Evolutionary conservation across 768 basidiomycete species (phyloP).

Genomic region (Bullera alba): DNA sequence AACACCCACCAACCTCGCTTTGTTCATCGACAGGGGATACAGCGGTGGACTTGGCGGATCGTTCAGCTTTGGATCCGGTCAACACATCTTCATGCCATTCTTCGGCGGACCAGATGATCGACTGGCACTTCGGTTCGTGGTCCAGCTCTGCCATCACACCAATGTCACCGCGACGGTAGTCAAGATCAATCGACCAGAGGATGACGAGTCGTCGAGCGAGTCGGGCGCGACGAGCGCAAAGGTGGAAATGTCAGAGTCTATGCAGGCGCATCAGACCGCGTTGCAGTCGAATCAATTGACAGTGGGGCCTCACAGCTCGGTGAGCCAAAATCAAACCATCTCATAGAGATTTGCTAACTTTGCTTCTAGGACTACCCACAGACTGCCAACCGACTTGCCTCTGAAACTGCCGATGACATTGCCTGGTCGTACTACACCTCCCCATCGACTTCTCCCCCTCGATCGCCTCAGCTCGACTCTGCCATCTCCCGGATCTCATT

Average conservation of each 20-base stretch:
- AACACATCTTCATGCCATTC: slow-evolving; percentile 79
- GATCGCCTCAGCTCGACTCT: not conserved
- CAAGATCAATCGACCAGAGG: slow-evolving; percentile 48
- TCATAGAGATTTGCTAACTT: not conserved
- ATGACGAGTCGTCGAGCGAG: slow-evolving; percentile 5
- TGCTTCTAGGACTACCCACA: slow-evolving; percentile 54
- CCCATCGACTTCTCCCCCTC: slow-evolving; percentile 22
- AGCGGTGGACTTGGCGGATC: slow-evolving; percentile 31
- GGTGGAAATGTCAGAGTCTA: slow-evolving; percentile 15
- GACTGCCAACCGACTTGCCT: slow-evolving; percentile 63
- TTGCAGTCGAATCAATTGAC: slow-evolving; percentile 38
- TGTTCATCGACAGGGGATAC: slow-evolving; percentile 74
- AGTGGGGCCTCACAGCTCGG: slow-evolving; percentile 12
- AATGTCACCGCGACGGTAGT: slow-evolving; percentile 72
- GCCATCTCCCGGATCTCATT: slow-evolving; percentile 66
- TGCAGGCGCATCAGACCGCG: slow-evolving; percentile 35
- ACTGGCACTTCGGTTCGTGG: slow-evolving; percentile 68
- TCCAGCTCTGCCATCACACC: slow-evolving; percentile 65
- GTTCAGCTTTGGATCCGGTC: slow-evolving; percentile 42
- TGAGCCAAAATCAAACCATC: not conserved
- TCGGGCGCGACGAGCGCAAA: slow-evolving; percentile 6
- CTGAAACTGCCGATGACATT: slow-evolving; percentile 74
- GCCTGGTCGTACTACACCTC: slow-evolving; percentile 63
- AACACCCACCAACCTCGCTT: slow-evolving; percentile 66
- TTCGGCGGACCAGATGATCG: slow-evolving; percentile 93